These are phyloP conservation scores for Smittium mucronatum DNA, from an alignment of 371 early-diverging fungal genomes.

Conservation along the genomic window DNA sequence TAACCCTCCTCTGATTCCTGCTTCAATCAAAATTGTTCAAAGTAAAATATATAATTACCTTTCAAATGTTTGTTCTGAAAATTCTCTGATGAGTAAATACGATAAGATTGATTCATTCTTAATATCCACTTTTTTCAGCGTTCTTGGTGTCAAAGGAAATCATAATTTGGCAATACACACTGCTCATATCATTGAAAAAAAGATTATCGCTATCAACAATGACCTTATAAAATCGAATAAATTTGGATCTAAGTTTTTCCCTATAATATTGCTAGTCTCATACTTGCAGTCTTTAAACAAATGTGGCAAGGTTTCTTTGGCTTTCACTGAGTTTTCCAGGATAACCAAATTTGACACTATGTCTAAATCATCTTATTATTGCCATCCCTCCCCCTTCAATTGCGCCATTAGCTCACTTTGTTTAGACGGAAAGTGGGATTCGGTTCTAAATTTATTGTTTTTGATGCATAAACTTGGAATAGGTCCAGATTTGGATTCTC, in stretches of 20 bases:
- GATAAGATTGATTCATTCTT: background rate
- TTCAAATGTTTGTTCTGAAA: background rate
- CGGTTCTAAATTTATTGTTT: background rate
- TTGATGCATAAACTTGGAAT: background rate
- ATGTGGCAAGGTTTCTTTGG: background rate
- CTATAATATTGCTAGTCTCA: background rate
- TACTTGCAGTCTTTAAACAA: background rate
- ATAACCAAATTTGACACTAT: background rate
- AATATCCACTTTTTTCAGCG: background rate
- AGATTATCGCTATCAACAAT: background rate
- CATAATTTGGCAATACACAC: background rate
- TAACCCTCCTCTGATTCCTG: background rate
- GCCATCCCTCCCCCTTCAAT: background rate
- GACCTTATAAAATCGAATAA: background rate
- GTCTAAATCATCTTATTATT: background rate
- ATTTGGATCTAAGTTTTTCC: background rate
- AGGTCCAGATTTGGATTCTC: constrained; percentile 5
- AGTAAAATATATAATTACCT: background rate
- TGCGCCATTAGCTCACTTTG: background rate
- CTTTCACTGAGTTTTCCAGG: constrained; percentile 3
- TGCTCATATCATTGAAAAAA: background rate
- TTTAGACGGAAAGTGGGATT: background rate
- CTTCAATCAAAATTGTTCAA: constrained; percentile 2
- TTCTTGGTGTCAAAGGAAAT: background rate
- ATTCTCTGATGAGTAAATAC: background rate